Percentiles rank a stretch among this genome's conserved stretches.
Evolutionary conservation across 805 yeast genomes (phyloP).

Genomic region (Pichia heedii): DNA sequence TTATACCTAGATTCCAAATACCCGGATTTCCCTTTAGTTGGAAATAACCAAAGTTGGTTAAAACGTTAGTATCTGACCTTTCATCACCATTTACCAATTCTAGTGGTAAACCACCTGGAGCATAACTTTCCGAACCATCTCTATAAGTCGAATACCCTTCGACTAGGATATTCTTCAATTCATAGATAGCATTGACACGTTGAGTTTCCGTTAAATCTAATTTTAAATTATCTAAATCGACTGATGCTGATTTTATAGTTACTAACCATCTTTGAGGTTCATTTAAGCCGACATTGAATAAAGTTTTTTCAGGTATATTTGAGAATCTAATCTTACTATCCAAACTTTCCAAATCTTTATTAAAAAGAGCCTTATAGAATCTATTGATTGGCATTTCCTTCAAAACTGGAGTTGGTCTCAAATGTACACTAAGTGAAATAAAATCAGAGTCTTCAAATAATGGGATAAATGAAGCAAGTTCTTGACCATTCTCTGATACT

Average conservation of each 20-base stretch:
- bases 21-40: slow-evolving; percentile 76
- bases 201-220: slow-evolving; percentile 34
- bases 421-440: slow-evolving; percentile 42
- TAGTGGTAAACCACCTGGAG: slow-evolving; percentile 47
- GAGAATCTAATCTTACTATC: slow-evolving; percentile 28
- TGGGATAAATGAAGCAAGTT: slow-evolving; percentile 37
- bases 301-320: slow-evolving; percentile 41
- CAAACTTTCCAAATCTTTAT: slow-evolving; percentile 23
- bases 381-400: slow-evolving; percentile 44
- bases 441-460: slow-evolving; percentile 35
- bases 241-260: slow-evolving; percentile 37
- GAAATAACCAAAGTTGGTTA: slow-evolving; percentile 77
- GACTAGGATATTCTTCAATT: slow-evolving; percentile 46
- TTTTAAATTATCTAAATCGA: slow-evolving; percentile 59
- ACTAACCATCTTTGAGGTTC: slow-evolving; percentile 65
- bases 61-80: slow-evolving; percentile 51
- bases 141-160: slow-evolving; percentile 54
- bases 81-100: slow-evolving; percentile 23
- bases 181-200: slow-evolving; percentile 34
- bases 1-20: slow-evolving; percentile 44
- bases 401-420: slow-evolving; percentile 40
- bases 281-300: slow-evolving; percentile 49
- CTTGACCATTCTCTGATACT: slow-evolving; percentile 58
- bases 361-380: slow-evolving; percentile 41
- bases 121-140: slow-evolving; percentile 28